Evolutionary conservation across 257 asterid genomes (phyloP), one percentile per base, ranked within the genome.

Genomic region (Schizonepeta tenuifolia): DNA sequence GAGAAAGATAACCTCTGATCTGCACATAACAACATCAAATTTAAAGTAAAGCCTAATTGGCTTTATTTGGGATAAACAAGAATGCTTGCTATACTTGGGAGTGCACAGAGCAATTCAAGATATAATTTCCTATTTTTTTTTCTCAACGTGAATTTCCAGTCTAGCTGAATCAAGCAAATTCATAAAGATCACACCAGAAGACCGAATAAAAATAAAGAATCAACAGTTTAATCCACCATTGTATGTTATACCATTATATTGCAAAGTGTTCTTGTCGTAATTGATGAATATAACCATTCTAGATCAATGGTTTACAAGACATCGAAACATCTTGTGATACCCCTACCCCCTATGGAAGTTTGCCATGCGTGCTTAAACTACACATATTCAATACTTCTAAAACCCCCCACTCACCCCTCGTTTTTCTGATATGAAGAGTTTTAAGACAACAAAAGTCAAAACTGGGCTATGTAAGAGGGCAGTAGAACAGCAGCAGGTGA

Each of bases 21-120:
- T 95, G 96, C 57, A 58, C 47, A 78, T 55, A 73, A 57, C 72
- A 84, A 75, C 50, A 76, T 46, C 65, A 77, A 62, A 65, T 8
- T 47, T 9, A 14, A 35, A 26, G 68, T 43, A 60, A 68, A 53
- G 28, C 15, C 60, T 31, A 67, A 64, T 53, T 75, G 64, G 50
- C 53, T 26, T 60, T 24, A 44, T 36, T 21, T 65, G 28, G 69
- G 53, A 65, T 57, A 54, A 35, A 9, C 66, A 74, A 12, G 40
- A 36, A 58, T 40, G 72, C 24, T 43, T 28, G 47, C 7, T 51
- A 26, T 43, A 35, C 15, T 18, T 51, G 59, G 41, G 57, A 54
- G 33, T 55, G 57, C 73, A 71, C 10, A 57, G 40, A 40, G 58
- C 21, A 62, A 67, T 55, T n/a, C 57, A 35, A 64, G 13, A 17